Conservation (phyloP, 176 grass and related monocot species). For the Carex scoparia region DNA sequence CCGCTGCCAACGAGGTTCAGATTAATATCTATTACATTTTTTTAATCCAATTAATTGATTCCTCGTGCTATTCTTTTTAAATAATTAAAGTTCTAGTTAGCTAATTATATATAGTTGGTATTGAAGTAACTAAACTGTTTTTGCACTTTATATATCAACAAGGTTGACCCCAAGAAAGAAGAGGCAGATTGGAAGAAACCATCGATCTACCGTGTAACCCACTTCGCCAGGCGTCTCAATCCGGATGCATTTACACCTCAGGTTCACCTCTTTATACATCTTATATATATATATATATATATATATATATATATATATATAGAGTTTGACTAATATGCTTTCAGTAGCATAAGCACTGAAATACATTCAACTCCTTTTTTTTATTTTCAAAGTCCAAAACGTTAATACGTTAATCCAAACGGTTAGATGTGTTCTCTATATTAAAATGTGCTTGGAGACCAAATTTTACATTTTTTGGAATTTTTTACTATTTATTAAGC, state of each 20-base stretch:
- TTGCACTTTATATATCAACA: background rate
- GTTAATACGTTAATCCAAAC: no score
- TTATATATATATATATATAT: no score
- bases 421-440: no score
- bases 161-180: background rate
- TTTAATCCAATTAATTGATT: background rate
- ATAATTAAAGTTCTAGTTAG: background rate
- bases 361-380: no score
- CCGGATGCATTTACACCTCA: background rate
- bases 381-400: no score
- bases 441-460: no score
- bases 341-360: no score
- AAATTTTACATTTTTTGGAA: no score
- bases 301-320: no score
- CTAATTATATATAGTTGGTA: no score
- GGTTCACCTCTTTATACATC: background rate
- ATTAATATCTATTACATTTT: background rate
- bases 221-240: background rate
- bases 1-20: background rate
- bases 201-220: background rate
- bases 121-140: background rate
- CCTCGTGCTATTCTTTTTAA: background rate
- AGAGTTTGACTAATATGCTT: no score
- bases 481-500: no score
- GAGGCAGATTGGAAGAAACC: slow-evolving; percentile 6